Conservation (phyloP, 345 rosid genomes). For the Toxicodendron radicans region DNA sequence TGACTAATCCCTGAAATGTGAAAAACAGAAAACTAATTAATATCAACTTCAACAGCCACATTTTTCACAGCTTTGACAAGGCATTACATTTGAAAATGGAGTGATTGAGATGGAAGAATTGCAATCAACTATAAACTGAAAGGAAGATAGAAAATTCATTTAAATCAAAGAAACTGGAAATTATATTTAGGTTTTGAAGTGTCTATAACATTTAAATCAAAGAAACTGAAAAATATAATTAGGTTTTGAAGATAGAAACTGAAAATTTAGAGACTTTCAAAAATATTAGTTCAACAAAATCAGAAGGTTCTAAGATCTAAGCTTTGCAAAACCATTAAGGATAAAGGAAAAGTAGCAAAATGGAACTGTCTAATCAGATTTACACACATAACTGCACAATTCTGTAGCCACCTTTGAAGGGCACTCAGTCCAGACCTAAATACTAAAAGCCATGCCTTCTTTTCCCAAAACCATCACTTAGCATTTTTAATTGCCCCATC, state of each 20-base stretch:
- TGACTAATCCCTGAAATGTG: conserved; percentile 73
- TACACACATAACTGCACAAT: background rate
- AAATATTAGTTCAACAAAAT: background rate
- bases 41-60: conserved; percentile 9
- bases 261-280: no score
- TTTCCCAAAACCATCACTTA: background rate
- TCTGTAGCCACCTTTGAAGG: background rate
- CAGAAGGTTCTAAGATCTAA: background rate
- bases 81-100: conserved; percentile 4
- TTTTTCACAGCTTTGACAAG: background rate
- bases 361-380: background rate
- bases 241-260: no score
- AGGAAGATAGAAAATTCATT: background rate
- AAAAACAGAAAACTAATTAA: background rate
- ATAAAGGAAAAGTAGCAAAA: background rate
- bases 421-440: background rate
- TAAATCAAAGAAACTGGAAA: no score
- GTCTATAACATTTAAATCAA: no score
- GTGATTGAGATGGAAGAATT: background rate
- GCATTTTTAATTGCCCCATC: background rate
- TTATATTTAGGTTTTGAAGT: no score
- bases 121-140: background rate
- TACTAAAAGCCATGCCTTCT: background rate
- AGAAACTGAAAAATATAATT: no score
- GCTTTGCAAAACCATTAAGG: background rate